phyloP scores from a whole-genome alignment of 768 basidiomycete genomes.

The Xerocomellus chrysenteron region DNA sequence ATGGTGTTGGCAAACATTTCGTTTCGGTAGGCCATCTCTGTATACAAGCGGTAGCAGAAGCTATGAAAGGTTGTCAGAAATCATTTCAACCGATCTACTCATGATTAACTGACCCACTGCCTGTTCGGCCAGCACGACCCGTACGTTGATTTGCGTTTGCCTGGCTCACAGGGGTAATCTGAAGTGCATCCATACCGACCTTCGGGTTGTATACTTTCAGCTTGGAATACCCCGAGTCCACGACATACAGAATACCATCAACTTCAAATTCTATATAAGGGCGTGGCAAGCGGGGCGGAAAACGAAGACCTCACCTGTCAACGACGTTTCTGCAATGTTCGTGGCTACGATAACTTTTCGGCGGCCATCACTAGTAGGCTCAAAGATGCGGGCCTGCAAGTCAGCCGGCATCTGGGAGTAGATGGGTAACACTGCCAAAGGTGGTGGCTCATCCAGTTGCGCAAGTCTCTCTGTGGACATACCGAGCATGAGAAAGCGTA shows the following conservation, averaged over 20 bases:
- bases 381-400: constrained; percentile 96
- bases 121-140: constrained; percentile 95
- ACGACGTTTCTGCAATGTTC: constrained; percentile 97
- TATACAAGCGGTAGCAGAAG: constrained; percentile 95
- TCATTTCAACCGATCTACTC: not conserved
- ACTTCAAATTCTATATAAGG: constrained; percentile 46
- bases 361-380: constrained; percentile 89
- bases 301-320: constrained; percentile 63
- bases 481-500: not conserved
- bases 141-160: constrained; percentile 97
- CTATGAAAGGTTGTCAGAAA: constrained; percentile 38
- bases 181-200: constrained; percentile 98
- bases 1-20: constrained; percentile 96
- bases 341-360: constrained; percentile 98
- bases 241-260: constrained; percentile 96
- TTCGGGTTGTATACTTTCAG: constrained; percentile 99
- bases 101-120: constrained; percentile 69
- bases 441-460: constrained; percentile 88
- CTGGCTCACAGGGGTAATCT: constrained; percentile 98
- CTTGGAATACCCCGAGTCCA: constrained; percentile 96
- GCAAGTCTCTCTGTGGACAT: constrained; percentile 71
- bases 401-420: constrained; percentile 99
- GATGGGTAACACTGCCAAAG: constrained; percentile 91
- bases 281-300: not conserved
- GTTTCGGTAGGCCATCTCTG: constrained; percentile 95